These are phyloP conservation scores for Candida mattraensis DNA, from an alignment of 805 yeast genomes.

Conservation along the genomic window DNA sequence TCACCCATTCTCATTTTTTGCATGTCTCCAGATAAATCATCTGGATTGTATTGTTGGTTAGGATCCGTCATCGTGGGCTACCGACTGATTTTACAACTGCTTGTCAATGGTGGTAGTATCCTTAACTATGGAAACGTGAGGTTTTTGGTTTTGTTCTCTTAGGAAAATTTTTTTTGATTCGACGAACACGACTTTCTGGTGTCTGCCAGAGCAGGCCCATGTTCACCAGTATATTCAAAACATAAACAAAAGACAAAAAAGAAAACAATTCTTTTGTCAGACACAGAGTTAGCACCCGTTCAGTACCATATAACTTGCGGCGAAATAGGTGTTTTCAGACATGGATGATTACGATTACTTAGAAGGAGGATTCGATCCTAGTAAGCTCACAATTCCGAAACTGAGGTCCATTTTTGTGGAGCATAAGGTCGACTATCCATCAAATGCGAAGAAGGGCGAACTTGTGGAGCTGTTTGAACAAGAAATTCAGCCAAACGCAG, in stretches of 20 bases:
- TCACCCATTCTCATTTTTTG: conserved; percentile 42
- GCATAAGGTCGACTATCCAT: conserved; percentile 59
- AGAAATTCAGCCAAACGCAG: conserved; percentile 50
- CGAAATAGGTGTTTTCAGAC: background rate
- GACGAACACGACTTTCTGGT: too few relatives aligned
- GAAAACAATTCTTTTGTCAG: too few relatives aligned
- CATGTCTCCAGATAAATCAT: conserved; percentile 44
- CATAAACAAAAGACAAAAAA: too few relatives aligned
- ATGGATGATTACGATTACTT: conserved; percentile 41
- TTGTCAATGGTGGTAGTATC: background rate
- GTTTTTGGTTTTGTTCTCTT: too few relatives aligned
- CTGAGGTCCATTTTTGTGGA: conserved; percentile 64
- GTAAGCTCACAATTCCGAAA: conserved; percentile 62
- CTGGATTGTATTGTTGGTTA: conserved; percentile 39
- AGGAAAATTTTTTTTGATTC: too few relatives aligned
- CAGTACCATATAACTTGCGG: too few relatives aligned
- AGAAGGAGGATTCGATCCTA: conserved; percentile 60
- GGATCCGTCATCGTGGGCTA: conserved; percentile 31
- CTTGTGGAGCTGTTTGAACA: conserved; percentile 61
- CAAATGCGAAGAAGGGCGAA: conserved; percentile 66
- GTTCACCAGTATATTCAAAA: too few relatives aligned
- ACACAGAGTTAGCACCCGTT: too few relatives aligned
- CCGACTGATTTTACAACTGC: background rate
- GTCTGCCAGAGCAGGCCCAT: too few relatives aligned
- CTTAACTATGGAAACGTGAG: too few relatives aligned